Evolutionary conservation across 768 basidiomycete species (phyloP), one percentile per base, ranked within the genome.

Genomic region (Tremella mesenterica): DNA sequence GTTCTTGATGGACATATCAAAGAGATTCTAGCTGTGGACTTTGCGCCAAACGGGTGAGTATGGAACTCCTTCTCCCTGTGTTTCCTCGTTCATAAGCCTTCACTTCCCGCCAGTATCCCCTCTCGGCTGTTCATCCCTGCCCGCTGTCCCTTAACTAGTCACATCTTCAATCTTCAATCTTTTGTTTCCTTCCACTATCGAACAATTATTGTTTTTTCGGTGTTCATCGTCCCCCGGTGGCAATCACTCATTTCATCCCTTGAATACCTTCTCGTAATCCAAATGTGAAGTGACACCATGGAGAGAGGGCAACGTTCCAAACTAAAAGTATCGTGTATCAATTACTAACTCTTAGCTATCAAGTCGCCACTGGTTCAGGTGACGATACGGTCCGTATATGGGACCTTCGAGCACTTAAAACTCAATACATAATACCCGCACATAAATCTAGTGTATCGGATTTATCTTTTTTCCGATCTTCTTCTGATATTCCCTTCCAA

Each of bases 321-420:
- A 13, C 16, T 23, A 16, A 20, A 3, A 21, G 14, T 48, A 33
- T 12, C 21, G 58, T 44, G 46, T n/a, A 41, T 57, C 45, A 44
- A 46, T 36, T 12, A 36, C 34, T 12, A 12, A 12, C 34, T 12
- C 18, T 8, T 25, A 96, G 92, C 57, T 92, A 95, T 69, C 93
- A 97, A 79, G 84, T 99, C 45, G 95, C 92, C 27, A 95, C 95
- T 0, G 95, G 93, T 31, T 85, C 91, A 3, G 90, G 88, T 41
- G 95, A 99, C 73, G 95, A 97, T 70, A 95, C 95, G 0, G 86
- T 99, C 66, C 85, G 92, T 44, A 88, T 97, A 78, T 99, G 95
- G 95, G 95, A 99, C 75, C 83, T 97, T 77, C 85, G 95, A 33
- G 85, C 87, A 14, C 79, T 95, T 28, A 89, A 85, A 61, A 83